phyloP scores from a whole-genome alignment of 2,329 filamentous ascomycete species.

The Aspergillus fumigatiaffinis region DNA sequence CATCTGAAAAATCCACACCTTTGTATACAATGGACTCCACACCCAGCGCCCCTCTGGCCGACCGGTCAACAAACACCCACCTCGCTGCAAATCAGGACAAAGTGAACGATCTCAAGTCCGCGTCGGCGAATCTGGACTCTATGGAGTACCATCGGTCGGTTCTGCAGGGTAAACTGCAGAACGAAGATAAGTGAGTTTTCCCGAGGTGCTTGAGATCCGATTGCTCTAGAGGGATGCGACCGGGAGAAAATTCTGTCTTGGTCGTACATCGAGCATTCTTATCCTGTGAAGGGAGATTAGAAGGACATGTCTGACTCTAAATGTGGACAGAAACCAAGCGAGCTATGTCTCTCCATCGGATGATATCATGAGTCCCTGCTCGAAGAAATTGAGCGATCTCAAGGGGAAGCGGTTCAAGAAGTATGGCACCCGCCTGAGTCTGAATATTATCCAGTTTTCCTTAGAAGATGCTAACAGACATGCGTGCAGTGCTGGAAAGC shows the following conservation, averaged over 20 bases:
- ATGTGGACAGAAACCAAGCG: constrained; percentile 22
- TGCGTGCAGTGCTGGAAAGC: constrained; percentile 34
- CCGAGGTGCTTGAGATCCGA: not conserved
- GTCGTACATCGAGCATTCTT: not conserved
- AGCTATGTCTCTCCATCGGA: constrained; percentile 48
- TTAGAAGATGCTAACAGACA: constrained; percentile 3
- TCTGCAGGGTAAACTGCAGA: constrained; percentile 39
- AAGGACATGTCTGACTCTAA: not conserved
- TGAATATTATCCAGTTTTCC: not conserved
- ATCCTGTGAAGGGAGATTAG: not conserved
- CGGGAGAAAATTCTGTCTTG: constrained; percentile 1
- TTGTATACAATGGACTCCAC: constrained; percentile 29
- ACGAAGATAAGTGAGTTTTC: constrained; percentile 35
- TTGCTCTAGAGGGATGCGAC: not conserved
- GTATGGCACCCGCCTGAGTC: constrained; percentile 22
- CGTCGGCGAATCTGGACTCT: constrained; percentile 28
- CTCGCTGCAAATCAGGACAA: constrained; percentile 22
- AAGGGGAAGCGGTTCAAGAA: constrained; percentile 49
- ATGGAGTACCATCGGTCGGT: constrained; percentile 44
- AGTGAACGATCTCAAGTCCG: constrained; percentile 29
- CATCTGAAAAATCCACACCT: not conserved
- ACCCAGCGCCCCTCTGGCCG: constrained; percentile 33
- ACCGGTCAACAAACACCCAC: constrained; percentile 42
- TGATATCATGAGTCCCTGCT: constrained; percentile 48
- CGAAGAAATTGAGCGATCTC: constrained; percentile 47